These are phyloP conservation scores for Aspergillus sp. DNA, from an alignment of 2,329 filamentous ascomycete genomes.

Conservation along the genomic window DNA sequence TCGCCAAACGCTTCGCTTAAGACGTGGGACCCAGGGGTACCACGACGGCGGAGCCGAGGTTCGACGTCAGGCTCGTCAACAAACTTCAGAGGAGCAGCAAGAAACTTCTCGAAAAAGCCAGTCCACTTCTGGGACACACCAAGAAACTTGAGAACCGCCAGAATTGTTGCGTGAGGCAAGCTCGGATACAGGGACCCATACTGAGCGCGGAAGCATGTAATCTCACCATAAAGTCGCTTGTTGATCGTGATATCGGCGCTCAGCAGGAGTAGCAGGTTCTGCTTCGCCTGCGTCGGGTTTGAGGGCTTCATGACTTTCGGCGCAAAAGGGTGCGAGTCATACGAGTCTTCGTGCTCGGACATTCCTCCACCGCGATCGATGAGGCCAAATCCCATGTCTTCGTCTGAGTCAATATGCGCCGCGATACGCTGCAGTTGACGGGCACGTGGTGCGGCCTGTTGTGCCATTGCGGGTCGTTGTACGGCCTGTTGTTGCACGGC, in stretches of 20 bases:
- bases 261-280: constrained; percentile 13
- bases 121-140: constrained; percentile 15
- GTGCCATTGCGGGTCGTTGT: no score
- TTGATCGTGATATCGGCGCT: constrained; percentile 11
- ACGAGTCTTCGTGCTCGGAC: neutral
- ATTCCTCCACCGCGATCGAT: neutral
- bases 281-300: constrained; percentile 12
- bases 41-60: constrained; percentile 10
- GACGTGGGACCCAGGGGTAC: constrained; percentile 10
- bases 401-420: neutral
- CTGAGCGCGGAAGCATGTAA: constrained; percentile 13
- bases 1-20: constrained; percentile 17
- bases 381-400: neutral
- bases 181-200: constrained; percentile 11
- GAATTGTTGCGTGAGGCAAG: constrained; percentile 7
- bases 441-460: neutral
- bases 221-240: constrained; percentile 9
- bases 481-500: neutral
- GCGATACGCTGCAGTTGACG: neutral
- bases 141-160: constrained; percentile 8
- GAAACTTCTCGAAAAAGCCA: constrained; percentile 10
- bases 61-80: constrained; percentile 5
- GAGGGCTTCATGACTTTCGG: neutral
- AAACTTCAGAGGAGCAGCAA: constrained; percentile 10
- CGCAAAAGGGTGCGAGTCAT: neutral